Conservation (phyloP, 148 eudicot genomes). For the Selenicereus undatus region DNA sequence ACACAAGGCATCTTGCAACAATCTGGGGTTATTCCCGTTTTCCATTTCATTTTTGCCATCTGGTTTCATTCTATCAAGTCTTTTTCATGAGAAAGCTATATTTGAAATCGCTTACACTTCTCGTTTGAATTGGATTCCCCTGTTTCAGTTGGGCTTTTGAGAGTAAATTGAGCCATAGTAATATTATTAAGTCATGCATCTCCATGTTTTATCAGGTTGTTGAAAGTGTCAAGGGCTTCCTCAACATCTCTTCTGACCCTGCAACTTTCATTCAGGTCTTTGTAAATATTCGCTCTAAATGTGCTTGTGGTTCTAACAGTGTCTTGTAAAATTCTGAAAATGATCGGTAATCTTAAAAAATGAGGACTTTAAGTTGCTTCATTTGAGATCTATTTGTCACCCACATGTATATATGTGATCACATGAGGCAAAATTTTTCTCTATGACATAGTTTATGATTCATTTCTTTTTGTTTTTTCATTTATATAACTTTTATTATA, state of each 20-base stretch:
- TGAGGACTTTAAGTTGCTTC: too few relatives aligned
- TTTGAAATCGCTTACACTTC: too few relatives aligned
- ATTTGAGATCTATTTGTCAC: too few relatives aligned
- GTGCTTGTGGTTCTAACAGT: not conserved
- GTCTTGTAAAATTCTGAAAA: not conserved
- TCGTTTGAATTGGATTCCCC: too few relatives aligned
- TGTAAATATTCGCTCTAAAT: not conserved
- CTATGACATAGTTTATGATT: too few relatives aligned
- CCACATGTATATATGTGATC: too few relatives aligned
- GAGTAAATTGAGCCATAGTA: too few relatives aligned
- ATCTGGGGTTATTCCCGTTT: slow-evolving; percentile 44
- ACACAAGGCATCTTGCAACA: slow-evolving; percentile 51
- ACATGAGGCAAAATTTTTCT: too few relatives aligned
- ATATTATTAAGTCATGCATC: not conserved
- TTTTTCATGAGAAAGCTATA: not conserved
- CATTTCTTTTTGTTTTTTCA: too few relatives aligned
- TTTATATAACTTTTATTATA: too few relatives aligned
- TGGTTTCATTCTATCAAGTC: not conserved
- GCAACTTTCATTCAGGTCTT: slow-evolving; percentile 64
- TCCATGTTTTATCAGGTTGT: slow-evolving; percentile 40
- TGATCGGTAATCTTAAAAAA: not conserved
- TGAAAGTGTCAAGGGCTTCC: slow-evolving; percentile 40
- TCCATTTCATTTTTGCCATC: not conserved
- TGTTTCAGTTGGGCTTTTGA: too few relatives aligned
- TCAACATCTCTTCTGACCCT: slow-evolving; percentile 50